Conservation (phyloP, 75 land plant genomes). For the Selaginella moellendorffii region DNA sequence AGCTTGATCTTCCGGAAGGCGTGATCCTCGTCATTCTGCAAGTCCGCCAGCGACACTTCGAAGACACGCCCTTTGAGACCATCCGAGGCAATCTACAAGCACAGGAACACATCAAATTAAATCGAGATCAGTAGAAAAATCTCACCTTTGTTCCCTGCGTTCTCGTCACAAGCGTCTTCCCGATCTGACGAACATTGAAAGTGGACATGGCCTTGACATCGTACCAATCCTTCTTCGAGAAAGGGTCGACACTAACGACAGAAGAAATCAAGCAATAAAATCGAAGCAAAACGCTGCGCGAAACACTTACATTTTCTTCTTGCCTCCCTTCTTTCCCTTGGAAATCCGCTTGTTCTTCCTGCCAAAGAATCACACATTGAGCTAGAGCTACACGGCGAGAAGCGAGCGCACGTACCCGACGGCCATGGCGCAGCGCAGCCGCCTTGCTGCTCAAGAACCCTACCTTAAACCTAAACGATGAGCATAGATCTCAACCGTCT, state of each 20-base stretch:
- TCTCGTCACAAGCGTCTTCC: conserved; percentile 80
- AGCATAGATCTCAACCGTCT: no score
- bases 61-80: conserved; percentile 79
- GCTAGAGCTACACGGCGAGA: no score
- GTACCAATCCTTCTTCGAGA: conserved; percentile 96
- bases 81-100: conserved; percentile 72
- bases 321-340: conserved; percentile 93
- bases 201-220: conserved; percentile 81
- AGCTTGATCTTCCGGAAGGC: conserved; percentile 65
- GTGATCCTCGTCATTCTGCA: conserved; percentile 71
- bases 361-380: no score
- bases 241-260: conserved; percentile 61
- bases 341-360: conserved; percentile 90
- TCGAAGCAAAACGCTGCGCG: background rate
- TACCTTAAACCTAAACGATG: no score
- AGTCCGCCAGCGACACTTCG: conserved; percentile 68
- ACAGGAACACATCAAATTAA: background rate
- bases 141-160: conserved; percentile 94
- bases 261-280: background rate
- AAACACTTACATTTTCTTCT: conserved; percentile 58
- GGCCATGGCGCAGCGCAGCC: no score
- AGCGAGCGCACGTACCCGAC: no score
- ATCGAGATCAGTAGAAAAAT: background rate
- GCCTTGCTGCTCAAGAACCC: no score
- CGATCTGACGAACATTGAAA: conserved; percentile 41